A percentile compares a stretch with the other conserved stretches of the same genome.
These are phyloP conservation scores for Parasitella parasitica DNA, from an alignment of 371 early-diverging fungal genomes.

Conservation along the genomic window DNA sequence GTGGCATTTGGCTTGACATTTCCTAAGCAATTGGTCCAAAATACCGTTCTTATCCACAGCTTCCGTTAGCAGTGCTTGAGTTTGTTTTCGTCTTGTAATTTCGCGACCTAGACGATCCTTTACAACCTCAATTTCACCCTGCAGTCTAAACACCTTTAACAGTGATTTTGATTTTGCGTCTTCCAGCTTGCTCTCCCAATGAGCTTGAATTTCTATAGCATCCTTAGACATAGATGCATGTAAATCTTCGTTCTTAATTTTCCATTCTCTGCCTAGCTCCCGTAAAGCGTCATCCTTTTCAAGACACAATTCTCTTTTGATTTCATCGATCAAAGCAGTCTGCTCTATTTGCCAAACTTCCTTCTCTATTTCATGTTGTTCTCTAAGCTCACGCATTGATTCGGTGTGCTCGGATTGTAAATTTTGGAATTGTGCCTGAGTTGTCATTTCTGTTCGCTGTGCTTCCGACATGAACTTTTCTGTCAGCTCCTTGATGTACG, in stretches of 20 bases:
- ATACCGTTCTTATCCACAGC: not conserved
- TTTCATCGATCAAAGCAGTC: slow-evolving; percentile 16
- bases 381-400: slow-evolving; percentile 23
- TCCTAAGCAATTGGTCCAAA: not conserved
- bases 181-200: slow-evolving; percentile 36
- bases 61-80: slow-evolving; percentile 13
- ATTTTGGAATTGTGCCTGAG: slow-evolving; percentile 30
- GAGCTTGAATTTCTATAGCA: slow-evolving; percentile 27
- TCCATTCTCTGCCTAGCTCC: slow-evolving; percentile 25
- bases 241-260: slow-evolving; percentile 31
- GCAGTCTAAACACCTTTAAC: slow-evolving; percentile 12
- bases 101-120: slow-evolving; percentile 39
- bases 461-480: slow-evolving; percentile 31
- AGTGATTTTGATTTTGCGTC: slow-evolving; percentile 10
- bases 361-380: slow-evolving; percentile 29
- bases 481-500: slow-evolving; percentile 11
- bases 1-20: not conserved
- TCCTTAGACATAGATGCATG: slow-evolving; percentile 40
- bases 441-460: slow-evolving; percentile 23
- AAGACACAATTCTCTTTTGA: slow-evolving; percentile 3
- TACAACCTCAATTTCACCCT: slow-evolving; percentile 37
- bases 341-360: slow-evolving; percentile 33
- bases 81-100: slow-evolving; percentile 27
- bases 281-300: slow-evolving; percentile 21
- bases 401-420: slow-evolving; percentile 31